Evolutionary conservation across 129 eudicot species (phyloP).

Genomic region (Mikania micrantha): DNA sequence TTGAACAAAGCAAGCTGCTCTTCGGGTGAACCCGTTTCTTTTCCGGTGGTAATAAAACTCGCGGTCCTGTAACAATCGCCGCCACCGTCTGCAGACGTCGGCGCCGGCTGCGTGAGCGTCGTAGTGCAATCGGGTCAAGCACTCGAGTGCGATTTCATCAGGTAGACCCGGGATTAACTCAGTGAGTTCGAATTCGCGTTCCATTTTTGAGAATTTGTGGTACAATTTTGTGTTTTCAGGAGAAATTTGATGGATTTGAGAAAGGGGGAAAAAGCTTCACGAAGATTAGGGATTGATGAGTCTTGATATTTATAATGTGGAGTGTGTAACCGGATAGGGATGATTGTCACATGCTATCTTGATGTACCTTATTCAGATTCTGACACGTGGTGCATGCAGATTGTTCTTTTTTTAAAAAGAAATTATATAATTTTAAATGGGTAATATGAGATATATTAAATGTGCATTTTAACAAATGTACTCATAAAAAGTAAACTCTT

Average conservation of each 20-base stretch:
- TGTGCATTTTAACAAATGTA: not conserved
- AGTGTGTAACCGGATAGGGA: slow-evolving; percentile 20
- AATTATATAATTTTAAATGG: no score
- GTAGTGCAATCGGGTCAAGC: slow-evolving; percentile 71
- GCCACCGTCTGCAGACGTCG: slow-evolving; percentile 64
- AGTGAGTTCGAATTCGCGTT: not conserved
- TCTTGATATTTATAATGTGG: slow-evolving; percentile 20
- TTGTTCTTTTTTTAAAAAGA: not conserved
- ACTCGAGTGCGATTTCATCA: slow-evolving; percentile 69
- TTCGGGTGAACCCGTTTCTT: slow-evolving; percentile 43
- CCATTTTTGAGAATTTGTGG: not conserved
- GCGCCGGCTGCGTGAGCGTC: slow-evolving; percentile 42
- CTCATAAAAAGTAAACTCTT: no score
- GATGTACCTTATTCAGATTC: slow-evolving; percentile 8
- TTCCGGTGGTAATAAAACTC: slow-evolving; percentile 60
- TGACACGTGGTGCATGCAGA: slow-evolving; percentile 15
- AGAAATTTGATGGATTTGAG: not conserved
- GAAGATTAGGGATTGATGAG: slow-evolving; percentile 9
- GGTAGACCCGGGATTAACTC: slow-evolving; percentile 71
- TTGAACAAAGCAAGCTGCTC: slow-evolving; percentile 54
- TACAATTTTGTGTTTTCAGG: not conserved
- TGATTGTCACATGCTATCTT: slow-evolving; percentile 16
- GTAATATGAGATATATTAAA: not conserved
- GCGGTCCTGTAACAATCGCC: slow-evolving; percentile 36
- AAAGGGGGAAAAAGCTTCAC: slow-evolving; percentile 13